A percentile compares a stretch with the other conserved stretches of the same genome.
Conservation (phyloP, 2,329 filamentous ascomycete genomes). For the Chrysoporthe puriensis region DNA sequence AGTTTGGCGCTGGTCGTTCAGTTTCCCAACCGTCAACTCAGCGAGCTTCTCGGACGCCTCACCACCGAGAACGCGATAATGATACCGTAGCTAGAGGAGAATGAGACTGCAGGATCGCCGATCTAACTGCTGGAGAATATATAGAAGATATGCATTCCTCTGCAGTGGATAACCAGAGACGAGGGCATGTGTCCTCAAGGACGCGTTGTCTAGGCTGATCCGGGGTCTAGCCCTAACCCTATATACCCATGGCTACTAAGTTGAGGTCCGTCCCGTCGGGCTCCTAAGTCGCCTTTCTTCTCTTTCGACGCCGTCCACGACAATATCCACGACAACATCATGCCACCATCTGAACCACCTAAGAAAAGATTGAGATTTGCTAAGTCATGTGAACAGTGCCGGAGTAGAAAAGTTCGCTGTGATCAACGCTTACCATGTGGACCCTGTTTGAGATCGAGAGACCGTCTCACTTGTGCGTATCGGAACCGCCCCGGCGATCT, state of each 20-base stretch:
- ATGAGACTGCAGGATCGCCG: too few species aligned
- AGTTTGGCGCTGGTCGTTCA: too few species aligned
- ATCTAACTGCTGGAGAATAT: too few species aligned
- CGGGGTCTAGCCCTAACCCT: too few species aligned
- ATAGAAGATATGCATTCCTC: too few species aligned
- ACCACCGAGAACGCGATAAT: too few species aligned
- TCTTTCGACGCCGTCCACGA: background rate
- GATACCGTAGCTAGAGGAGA: too few species aligned
- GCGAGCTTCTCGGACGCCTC: too few species aligned
- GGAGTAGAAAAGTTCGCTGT: constrained; percentile 17
- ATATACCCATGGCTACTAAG: background rate
- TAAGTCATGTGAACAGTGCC: constrained; percentile 21
- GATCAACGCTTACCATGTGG: constrained; percentile 15
- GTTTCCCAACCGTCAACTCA: too few species aligned
- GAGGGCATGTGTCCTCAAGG: too few species aligned
- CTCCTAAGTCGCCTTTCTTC: background rate
- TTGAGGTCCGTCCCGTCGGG: background rate
- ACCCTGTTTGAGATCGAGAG: constrained; percentile 10
- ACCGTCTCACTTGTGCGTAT: constrained; percentile 9
- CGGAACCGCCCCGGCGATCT: background rate
- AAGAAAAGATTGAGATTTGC: constrained; percentile 1
- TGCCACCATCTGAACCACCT: background rate
- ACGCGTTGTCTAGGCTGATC: too few species aligned
- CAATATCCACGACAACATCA: background rate
- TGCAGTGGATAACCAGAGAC: too few species aligned